A percentile compares a stretch with the other conserved stretches of the same genome.
These are phyloP conservation scores for Hypoxylon sp. DNA, from an alignment of 2,329 filamentous ascomycete species.

Conservation along the genomic window DNA sequence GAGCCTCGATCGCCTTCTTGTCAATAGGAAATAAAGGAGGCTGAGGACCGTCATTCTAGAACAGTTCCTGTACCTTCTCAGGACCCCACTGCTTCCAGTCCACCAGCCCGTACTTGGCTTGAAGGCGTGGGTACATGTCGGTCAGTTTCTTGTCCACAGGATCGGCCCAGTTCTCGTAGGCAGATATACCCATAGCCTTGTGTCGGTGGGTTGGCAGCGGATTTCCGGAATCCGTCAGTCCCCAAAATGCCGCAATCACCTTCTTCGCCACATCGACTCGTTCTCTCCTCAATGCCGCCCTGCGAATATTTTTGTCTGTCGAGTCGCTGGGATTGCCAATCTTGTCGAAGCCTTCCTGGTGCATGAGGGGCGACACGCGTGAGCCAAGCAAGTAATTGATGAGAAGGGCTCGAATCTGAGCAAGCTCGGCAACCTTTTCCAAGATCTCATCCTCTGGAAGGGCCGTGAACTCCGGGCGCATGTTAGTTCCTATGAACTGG, in stretches of 20 bases:
- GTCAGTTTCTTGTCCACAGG: constrained; percentile 28
- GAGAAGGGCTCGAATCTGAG: constrained; percentile 10
- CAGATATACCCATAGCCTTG: constrained; percentile 11
- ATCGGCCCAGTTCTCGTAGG: constrained; percentile 22
- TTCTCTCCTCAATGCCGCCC: neutral
- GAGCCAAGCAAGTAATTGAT: constrained; percentile 30
- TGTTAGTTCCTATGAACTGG: neutral
- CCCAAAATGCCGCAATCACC: constrained; percentile 25
- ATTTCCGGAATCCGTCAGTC: constrained; percentile 9
- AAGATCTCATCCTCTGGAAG: constrained; percentile 6
- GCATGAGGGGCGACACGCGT: constrained; percentile 24
- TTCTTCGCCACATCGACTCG: neutral
- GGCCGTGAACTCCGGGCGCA: constrained; percentile 5
- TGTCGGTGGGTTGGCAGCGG: constrained; percentile 8
- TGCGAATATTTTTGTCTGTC: neutral
- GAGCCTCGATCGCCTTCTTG: neutral
- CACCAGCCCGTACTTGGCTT: neutral
- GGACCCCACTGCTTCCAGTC: constrained; percentile 1
- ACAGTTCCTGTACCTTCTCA: constrained; percentile 13
- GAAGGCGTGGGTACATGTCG: neutral
- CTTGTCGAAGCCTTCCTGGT: constrained; percentile 12
- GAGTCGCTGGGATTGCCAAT: neutral
- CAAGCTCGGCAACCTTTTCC: constrained; percentile 3
- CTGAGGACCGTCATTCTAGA: constrained; percentile 27
- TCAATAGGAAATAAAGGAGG: constrained; percentile 4